Conservation (phyloP, 2,329 filamentous ascomycete genomes). For the Monosporascus sp. region DNA sequence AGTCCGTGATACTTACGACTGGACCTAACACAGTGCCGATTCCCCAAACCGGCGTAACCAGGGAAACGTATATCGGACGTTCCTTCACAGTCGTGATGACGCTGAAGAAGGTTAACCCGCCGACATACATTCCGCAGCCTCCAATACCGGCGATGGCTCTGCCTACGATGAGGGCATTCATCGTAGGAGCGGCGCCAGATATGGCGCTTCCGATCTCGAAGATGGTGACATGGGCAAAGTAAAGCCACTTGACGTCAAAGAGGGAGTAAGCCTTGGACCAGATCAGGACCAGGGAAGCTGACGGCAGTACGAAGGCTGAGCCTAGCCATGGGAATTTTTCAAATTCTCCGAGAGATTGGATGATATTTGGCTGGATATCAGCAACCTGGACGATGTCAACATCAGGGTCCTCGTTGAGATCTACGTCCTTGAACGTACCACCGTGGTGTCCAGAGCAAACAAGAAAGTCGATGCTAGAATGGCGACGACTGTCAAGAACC, state of each 20-base stretch:
- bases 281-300: background rate
- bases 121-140: conserved; percentile 8
- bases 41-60: conserved; percentile 1
- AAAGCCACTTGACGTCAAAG: conserved; percentile 7
- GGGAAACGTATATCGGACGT: conserved; percentile 3
- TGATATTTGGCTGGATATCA: conserved; percentile 4
- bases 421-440: background rate
- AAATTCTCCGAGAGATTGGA: background rate
- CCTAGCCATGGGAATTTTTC: background rate
- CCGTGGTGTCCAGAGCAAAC: conserved; percentile 9
- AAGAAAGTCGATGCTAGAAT: conserved; percentile 3
- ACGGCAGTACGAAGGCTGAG: background rate
- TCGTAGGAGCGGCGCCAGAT: conserved; percentile 15
- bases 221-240: conserved; percentile 1
- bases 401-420: too few species aligned
- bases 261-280: conserved; percentile 5
- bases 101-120: conserved; percentile 3
- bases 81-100: conserved; percentile 2
- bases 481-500: background rate
- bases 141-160: conserved; percentile 14
- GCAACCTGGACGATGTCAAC: background rate
- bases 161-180: conserved; percentile 15
- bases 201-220: conserved; percentile 10
- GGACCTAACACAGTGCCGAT: conserved; percentile 1
- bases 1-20: background rate